These are phyloP conservation scores for Claviceps sp. DNA, from an alignment of 2,329 filamentous ascomycete genomes.

Conservation along the genomic window DNA sequence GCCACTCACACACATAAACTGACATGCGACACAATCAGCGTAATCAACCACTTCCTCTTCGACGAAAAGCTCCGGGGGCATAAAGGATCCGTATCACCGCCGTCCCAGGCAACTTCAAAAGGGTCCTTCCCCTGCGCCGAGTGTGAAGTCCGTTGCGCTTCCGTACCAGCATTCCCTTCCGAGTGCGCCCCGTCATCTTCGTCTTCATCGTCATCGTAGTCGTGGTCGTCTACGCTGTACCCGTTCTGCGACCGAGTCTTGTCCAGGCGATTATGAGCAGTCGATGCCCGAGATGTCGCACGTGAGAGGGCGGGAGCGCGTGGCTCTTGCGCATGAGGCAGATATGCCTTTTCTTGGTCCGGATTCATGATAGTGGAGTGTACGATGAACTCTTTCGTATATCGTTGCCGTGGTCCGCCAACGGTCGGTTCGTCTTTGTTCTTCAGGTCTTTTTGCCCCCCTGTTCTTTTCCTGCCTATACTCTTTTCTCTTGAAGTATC, in stretches of 20 bases:
- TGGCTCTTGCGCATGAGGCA: background rate
- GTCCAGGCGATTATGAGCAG: background rate
- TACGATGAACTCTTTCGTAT: no score
- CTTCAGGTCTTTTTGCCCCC: no score
- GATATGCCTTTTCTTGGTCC: conserved; percentile 4
- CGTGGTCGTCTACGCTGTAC: conserved; percentile 25
- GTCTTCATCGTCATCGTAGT: background rate
- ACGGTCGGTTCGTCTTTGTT: no score
- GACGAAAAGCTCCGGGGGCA: conserved; percentile 58
- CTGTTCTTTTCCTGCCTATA: no score
- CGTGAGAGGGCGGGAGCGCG: background rate
- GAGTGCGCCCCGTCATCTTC: background rate
- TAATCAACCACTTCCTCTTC: conserved; percentile 65
- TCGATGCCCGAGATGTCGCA: background rate
- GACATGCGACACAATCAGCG: conserved; percentile 57
- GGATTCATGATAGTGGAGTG: background rate
- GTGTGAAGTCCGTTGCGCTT: background rate
- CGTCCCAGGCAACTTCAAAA: conserved; percentile 65
- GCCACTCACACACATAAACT: conserved; percentile 69
- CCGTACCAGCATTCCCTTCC: conserved; percentile 5
- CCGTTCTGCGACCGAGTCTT: conserved; percentile 28
- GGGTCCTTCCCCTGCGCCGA: conserved; percentile 23
- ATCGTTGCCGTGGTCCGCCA: no score
- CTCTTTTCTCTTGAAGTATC: no score
- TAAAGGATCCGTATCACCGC: conserved; percentile 54